Evolutionary conservation across 2,329 filamentous ascomycete genomes (phyloP).

Genomic region (Monilinia laxa): DNA sequence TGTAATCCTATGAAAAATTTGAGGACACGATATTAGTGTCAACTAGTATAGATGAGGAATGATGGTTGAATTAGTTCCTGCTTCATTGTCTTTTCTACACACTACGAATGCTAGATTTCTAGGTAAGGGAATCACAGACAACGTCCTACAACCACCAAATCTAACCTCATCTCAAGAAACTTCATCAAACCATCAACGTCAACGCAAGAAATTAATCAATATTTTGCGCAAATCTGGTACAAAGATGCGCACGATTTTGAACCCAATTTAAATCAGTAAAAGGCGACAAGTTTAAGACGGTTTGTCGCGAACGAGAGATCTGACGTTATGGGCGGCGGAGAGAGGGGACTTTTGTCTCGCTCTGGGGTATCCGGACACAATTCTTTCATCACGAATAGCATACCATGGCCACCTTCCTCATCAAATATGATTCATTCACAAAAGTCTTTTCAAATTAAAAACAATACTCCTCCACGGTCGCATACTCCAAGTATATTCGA

Average conservation of each 20-base stretch:
- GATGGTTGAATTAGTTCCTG: neutral
- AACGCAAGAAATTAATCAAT: slow-evolving; percentile 24
- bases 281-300: slow-evolving; percentile 30
- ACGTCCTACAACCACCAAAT: slow-evolving; percentile 24
- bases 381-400: slow-evolving; percentile 44
- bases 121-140: slow-evolving; percentile 23
- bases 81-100: slow-evolving; percentile 21
- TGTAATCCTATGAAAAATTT: neutral
- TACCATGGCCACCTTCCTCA: slow-evolving; percentile 62
- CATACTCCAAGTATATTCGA: slow-evolving; percentile 37
- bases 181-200: slow-evolving; percentile 23
- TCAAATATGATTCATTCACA: slow-evolving; percentile 48
- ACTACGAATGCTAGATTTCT: slow-evolving; percentile 22
- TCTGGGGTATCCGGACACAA: slow-evolving; percentile 30
- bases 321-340: slow-evolving; percentile 26
- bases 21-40: neutral
- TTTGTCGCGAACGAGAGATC: slow-evolving; percentile 32
- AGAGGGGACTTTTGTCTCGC: slow-evolving; percentile 35
- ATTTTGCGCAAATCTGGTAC: slow-evolving; percentile 19
- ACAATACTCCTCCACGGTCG: slow-evolving; percentile 52
- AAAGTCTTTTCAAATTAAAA: slow-evolving; percentile 56
- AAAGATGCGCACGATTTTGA: slow-evolving; percentile 24
- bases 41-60: neutral
- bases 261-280: slow-evolving; percentile 34
- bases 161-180: slow-evolving; percentile 17